A percentile compares a stretch with the other conserved stretches of the same genome.
Evolutionary conservation across 768 basidiomycete genomes (phyloP).

Genomic region (Podaxis sp.): DNA sequence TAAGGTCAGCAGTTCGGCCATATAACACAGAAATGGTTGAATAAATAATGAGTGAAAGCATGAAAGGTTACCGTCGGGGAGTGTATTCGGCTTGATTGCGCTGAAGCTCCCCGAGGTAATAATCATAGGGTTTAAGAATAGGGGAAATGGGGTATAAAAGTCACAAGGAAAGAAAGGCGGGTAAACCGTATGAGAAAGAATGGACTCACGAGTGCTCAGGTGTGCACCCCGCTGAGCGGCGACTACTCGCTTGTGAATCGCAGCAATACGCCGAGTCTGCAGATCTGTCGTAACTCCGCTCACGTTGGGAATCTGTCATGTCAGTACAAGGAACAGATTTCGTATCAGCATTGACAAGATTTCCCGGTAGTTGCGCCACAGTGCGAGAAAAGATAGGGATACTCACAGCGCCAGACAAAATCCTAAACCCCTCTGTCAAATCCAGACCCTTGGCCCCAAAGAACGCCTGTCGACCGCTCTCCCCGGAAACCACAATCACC

Average conservation of each 20-base stretch:
- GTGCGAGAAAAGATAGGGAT: slow-evolving; percentile 8
- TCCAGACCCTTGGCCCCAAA: slow-evolving; percentile 70
- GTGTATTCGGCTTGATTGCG: not conserved
- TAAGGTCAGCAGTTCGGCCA: not conserved
- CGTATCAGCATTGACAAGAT: slow-evolving; percentile 1
- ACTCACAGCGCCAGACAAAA: slow-evolving; percentile 76
- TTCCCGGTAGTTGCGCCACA: not conserved
- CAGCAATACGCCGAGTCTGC: slow-evolving; percentile 54
- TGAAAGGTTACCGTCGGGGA: not conserved
- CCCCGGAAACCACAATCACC: slow-evolving; percentile 76
- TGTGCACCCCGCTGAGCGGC: slow-evolving; percentile 61
- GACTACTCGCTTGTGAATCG: slow-evolving; percentile 71
- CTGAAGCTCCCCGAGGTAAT: slow-evolving; percentile 1
- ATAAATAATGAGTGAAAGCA: not conserved
- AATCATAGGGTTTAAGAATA: not conserved
- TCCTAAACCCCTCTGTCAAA: slow-evolving; percentile 76
- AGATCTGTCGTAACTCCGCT: slow-evolving; percentile 73
- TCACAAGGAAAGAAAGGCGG: not conserved
- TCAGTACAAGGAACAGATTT: slow-evolving; percentile 18
- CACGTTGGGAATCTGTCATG: slow-evolving; percentile 67
- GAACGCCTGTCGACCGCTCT: slow-evolving; percentile 65
- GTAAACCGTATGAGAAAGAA: slow-evolving; percentile 1
- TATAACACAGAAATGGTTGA: not conserved
- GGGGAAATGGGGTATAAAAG: not conserved
- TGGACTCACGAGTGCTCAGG: slow-evolving; percentile 48